Evolutionary conservation across 2,329 filamentous ascomycete species (phyloP).

Genomic region (Cordyceps fumosorosea): DNA sequence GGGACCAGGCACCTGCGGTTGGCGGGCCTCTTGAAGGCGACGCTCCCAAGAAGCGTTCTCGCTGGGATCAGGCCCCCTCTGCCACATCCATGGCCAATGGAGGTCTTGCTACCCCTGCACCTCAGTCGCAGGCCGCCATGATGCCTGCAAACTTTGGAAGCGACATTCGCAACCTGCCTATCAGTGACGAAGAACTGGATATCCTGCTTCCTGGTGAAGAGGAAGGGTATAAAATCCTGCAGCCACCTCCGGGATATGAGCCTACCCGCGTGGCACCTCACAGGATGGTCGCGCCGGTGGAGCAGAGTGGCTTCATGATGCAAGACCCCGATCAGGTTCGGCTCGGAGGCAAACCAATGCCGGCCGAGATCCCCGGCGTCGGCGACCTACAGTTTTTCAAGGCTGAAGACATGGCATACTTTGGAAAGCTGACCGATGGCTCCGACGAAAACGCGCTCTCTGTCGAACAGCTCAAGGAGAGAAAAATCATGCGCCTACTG

Average conservation of each 20-base stretch:
- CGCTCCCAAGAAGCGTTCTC: conserved; percentile 66
- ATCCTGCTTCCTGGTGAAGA: conserved; percentile 79
- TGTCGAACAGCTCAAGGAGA: conserved; percentile 92
- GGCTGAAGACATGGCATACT: conserved; percentile 97
- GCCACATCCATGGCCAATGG: conserved; percentile 68
- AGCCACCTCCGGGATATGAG: conserved; percentile 86
- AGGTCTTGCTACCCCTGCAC: conserved; percentile 72
- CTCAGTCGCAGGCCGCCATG: conserved; percentile 55
- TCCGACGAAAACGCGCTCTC: conserved; percentile 86
- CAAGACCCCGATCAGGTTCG: conserved; percentile 85
- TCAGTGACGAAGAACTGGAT: conserved; percentile 93
- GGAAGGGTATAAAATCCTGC: conserved; percentile 88
- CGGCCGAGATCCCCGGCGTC: conserved; percentile 92
- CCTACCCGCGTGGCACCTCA: conserved; percentile 71
- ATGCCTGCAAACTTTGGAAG: conserved; percentile 65
- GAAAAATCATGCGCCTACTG: conserved; percentile 95
- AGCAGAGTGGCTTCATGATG: conserved; percentile 91
- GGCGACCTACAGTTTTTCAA: conserved; percentile 98
- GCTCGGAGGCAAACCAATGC: conserved; percentile 80
- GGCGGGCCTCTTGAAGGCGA: conserved; percentile 39
- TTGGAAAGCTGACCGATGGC: conserved; percentile 92
- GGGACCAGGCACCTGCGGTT: conserved; percentile 72
- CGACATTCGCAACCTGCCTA: conserved; percentile 74
- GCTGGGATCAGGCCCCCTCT: conserved; percentile 87
- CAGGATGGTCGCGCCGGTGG: conserved; percentile 66